Conservation (phyloP, 164 flowering plant genomes). For the Litsea cubeba region DNA sequence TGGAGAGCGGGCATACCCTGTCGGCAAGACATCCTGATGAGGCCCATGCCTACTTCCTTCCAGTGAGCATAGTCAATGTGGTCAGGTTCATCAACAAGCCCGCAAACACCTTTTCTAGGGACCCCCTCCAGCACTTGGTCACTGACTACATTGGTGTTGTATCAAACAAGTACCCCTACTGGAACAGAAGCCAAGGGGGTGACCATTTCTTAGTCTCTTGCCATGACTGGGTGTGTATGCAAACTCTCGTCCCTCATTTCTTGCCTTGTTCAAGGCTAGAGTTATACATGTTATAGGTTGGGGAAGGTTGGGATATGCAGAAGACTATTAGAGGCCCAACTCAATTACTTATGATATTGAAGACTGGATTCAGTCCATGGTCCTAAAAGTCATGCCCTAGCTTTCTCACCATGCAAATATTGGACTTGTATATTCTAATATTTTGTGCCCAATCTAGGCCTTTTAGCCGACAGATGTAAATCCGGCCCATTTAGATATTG, state of each 20-base stretch:
- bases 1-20: slow-evolving; percentile 13
- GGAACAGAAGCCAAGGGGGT: slow-evolving; percentile 71
- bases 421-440: too few species aligned
- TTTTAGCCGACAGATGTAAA: too few species aligned
- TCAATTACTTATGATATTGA: too few species aligned
- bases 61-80: slow-evolving; percentile 54
- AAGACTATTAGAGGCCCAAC: too few species aligned
- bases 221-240: slow-evolving; percentile 70
- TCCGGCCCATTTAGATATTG: too few species aligned
- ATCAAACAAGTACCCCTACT: slow-evolving; percentile 59
- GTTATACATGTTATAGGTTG: too few species aligned
- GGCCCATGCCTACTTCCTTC: slow-evolving; percentile 12
- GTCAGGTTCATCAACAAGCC: slow-evolving; percentile 48
- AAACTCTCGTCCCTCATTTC: background rate
- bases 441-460: too few species aligned
- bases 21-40: slow-evolving; percentile 5
- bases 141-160: slow-evolving; percentile 51
- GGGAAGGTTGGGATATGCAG: too few species aligned
- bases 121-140: slow-evolving; percentile 34
- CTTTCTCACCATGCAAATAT: too few species aligned
- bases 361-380: too few species aligned
- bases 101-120: slow-evolving; percentile 12
- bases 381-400: too few species aligned
- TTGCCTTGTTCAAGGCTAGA: too few species aligned
- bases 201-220: slow-evolving; percentile 87